A percentile compares a stretch with the other conserved stretches of the same genome.
Conservation (phyloP, 2,329 filamentous ascomycete species). For the Juglanconis juglandina region DNA sequence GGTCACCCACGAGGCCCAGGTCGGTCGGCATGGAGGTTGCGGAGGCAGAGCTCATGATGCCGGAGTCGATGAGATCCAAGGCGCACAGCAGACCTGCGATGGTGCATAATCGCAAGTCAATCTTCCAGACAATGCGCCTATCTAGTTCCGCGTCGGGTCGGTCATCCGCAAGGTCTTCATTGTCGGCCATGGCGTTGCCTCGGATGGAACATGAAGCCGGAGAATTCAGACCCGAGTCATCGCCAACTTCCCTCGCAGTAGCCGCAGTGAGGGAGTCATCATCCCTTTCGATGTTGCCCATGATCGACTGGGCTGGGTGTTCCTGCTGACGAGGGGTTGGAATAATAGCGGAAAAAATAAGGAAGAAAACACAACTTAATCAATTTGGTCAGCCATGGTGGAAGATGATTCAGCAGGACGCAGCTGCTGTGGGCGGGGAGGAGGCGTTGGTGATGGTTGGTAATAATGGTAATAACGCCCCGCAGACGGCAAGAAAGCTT, state of each 20-base stretch:
- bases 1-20: slow-evolving; percentile 59
- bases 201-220: background rate
- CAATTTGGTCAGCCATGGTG: background rate
- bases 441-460: background rate
- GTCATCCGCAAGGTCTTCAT: slow-evolving; percentile 21
- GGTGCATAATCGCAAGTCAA: slow-evolving; percentile 65
- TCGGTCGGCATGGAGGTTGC: slow-evolving; percentile 67
- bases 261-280: background rate
- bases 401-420: too few species aligned
- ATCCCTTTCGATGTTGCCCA: background rate
- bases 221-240: background rate
- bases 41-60: slow-evolving; percentile 66
- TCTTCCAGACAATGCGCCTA: slow-evolving; percentile 54
- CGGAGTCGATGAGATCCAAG: slow-evolving; percentile 66
- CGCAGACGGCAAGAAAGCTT: background rate
- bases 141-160: slow-evolving; percentile 30
- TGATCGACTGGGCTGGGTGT: background rate
- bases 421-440: background rate
- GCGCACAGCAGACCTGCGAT: slow-evolving; percentile 70
- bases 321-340: background rate
- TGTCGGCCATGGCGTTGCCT: background rate
- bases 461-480: too few species aligned
- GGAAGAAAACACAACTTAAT: background rate
- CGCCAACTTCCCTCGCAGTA: background rate
- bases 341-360: background rate